These are phyloP conservation scores for Metschnikowia sp. DNA, from an alignment of 805 yeast genomes.

Conservation along the genomic window DNA sequence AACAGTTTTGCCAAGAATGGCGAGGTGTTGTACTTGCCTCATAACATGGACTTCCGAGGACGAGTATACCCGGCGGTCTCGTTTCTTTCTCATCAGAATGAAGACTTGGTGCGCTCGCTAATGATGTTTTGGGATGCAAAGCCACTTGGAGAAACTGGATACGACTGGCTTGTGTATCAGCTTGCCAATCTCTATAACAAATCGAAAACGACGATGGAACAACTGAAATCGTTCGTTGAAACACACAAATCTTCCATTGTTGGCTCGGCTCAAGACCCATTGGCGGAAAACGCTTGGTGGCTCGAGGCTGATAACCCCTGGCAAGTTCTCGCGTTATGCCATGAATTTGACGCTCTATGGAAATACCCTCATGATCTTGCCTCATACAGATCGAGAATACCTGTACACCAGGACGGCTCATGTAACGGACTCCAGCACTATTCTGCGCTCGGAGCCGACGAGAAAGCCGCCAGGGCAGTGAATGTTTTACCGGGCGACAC, in stretches of 20 bases:
- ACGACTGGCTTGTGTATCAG: slow-evolving; percentile 38
- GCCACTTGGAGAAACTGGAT: slow-evolving; percentile 35
- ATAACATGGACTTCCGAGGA: slow-evolving; percentile 39
- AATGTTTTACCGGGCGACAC: slow-evolving; percentile 26
- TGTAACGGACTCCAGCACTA: slow-evolving; percentile 47
- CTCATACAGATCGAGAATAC: slow-evolving; percentile 27
- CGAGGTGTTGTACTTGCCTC: slow-evolving; percentile 36
- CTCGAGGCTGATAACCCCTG: slow-evolving; percentile 36
- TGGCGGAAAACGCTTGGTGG: slow-evolving; percentile 33
- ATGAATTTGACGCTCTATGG: slow-evolving; percentile 26
- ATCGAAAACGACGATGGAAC: slow-evolving; percentile 24
- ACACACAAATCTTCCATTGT: slow-evolving; percentile 20
- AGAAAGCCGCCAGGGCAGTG: slow-evolving; percentile 37
- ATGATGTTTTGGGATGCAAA: slow-evolving; percentile 38
- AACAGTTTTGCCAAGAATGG: slow-evolving; percentile 29
- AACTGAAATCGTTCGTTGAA: slow-evolving; percentile 27
- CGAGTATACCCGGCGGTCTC: slow-evolving; percentile 40
- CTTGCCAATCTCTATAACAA: slow-evolving; percentile 33
- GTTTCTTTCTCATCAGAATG: slow-evolving; percentile 31
- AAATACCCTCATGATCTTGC: slow-evolving; percentile 15
- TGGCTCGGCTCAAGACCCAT: slow-evolving; percentile 28
- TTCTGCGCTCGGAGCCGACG: slow-evolving; percentile 40
- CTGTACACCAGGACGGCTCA: slow-evolving; percentile 44
- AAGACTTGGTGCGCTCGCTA: slow-evolving; percentile 32
- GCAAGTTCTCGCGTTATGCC: slow-evolving; percentile 35